Base-by-base conservation (phyloP, 805 yeast species). In the Ogataea ganodermae region DNA sequence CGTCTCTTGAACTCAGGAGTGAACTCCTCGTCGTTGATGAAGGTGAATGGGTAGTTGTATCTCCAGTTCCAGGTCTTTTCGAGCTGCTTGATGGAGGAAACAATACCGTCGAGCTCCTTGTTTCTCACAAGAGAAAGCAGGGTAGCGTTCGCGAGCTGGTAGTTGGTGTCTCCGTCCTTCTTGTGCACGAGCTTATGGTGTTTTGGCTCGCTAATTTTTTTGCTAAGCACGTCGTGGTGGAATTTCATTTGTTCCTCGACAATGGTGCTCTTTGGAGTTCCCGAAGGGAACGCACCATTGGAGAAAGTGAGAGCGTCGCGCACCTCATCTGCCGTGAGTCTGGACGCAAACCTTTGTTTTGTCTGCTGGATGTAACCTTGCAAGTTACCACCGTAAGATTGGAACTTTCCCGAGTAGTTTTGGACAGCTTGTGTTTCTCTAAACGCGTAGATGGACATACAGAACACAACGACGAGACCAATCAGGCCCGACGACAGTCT, bases 11-110 rank as follows among this genome's bases (percentile, higher is more conserved):
- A 87, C 39, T 65, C 66, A 1, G 78, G 76, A 1, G 80, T 66
- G 60, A 87, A 87, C 14, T 84, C 83, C 51, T 70, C 72, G 58
- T 87, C 92, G 59, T 84, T 86, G 58, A 85, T 86, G 44, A 87
- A 65, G 45, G 87, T 83, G 71, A 87, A 87, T 1, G 94, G 92
- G 60, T 87, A 87, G 43, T 75, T 72, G 65, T 82, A 87, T 57
- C 83, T 81, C 42, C 66, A 52, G 63, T 87, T 87, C 71, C 85
- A 87, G 1, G 72, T 72, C 28, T 63, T 68, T 60, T 87, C 94
- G 28, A 88, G 74, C 51, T 75, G 78, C 49, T 61, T 61, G 52
- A 88, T 80, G 2, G 92, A 74, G 10, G 60, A 56, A 2, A 77
- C 59, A 26, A 87, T 71, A 0, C 68, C 75, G 1, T 58, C 58